These are phyloP conservation scores for Neurospora sublineolata DNA, from an alignment of 495 filamentous ascomycete genomes.

Conservation along the genomic window DNA sequence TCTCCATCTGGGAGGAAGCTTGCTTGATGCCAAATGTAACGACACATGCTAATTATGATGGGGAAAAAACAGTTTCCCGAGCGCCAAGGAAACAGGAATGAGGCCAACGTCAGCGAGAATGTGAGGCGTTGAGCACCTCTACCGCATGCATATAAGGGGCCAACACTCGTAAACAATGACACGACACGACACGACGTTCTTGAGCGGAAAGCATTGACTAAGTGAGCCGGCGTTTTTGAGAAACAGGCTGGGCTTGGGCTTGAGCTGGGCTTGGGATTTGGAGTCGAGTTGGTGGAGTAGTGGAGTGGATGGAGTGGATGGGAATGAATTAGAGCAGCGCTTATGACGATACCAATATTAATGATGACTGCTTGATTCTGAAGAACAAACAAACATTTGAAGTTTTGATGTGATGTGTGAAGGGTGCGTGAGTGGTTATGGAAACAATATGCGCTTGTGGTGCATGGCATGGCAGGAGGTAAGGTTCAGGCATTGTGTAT, in stretches of 20 bases:
- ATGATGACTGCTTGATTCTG: background rate
- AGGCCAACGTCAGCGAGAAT: constrained; percentile 20
- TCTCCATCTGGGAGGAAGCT: no score
- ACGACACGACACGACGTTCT: background rate
- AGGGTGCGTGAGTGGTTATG: background rate
- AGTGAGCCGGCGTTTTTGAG: background rate
- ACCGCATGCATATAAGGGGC: background rate
- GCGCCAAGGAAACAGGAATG: constrained; percentile 32
- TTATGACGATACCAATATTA: background rate
- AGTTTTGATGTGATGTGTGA: background rate
- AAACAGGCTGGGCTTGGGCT: background rate
- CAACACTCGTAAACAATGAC: background rate
- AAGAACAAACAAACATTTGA: background rate
- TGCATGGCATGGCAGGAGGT: background rate
- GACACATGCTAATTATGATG: background rate
- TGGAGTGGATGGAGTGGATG: background rate
- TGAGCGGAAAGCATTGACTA: background rate
- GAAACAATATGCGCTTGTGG: background rate
- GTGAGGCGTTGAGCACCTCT: background rate
- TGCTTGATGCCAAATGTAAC: no score
- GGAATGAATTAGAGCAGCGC: background rate
- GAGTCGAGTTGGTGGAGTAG: background rate
- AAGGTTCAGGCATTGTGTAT: background rate
- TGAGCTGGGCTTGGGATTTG: background rate
- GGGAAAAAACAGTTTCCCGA: constrained; percentile 25